Conservation (phyloP, 2,329 filamentous ascomycete genomes). For the Fusarium torreyae region DNA sequence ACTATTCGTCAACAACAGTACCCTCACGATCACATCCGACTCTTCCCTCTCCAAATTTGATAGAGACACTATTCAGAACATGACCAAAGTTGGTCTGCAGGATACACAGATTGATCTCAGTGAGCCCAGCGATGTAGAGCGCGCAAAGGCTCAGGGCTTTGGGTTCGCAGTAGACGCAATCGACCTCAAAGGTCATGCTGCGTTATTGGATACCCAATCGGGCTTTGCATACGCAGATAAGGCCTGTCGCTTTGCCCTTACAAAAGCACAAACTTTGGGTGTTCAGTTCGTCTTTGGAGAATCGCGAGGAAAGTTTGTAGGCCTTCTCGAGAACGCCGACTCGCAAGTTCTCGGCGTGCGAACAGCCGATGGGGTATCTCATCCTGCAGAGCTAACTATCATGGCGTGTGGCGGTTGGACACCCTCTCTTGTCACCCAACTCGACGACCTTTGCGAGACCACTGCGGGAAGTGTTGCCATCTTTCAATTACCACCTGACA, state of each 20-base stretch:
- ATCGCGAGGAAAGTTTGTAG: not conserved
- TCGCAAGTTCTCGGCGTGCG: not conserved
- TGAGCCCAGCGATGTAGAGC: not conserved
- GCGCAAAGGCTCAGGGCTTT: not conserved
- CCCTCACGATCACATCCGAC: not conserved
- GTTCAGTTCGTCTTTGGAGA: not conserved
- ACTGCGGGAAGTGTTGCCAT: not conserved
- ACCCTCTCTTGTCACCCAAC: not conserved
- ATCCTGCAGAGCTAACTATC: not conserved
- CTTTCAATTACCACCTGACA: not conserved
- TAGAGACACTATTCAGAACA: not conserved
- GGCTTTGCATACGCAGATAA: conserved; percentile 3
- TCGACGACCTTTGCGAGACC: not conserved
- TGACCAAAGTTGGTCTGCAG: not conserved
- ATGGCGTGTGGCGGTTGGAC: conserved; percentile 7
- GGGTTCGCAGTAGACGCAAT: not conserved
- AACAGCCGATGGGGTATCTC: not conserved
- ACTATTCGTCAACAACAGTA: not conserved
- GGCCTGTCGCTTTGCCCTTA: not conserved
- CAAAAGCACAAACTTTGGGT: not conserved
- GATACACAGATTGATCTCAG: not conserved
- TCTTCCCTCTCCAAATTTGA: not conserved
- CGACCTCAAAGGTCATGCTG: not conserved
- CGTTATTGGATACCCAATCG: not conserved
- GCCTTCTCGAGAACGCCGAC: not conserved